Evolutionary conservation across 1,284 basidiomycete genomes (phyloP).

Genomic region (Caloboletus firmus): DNA sequence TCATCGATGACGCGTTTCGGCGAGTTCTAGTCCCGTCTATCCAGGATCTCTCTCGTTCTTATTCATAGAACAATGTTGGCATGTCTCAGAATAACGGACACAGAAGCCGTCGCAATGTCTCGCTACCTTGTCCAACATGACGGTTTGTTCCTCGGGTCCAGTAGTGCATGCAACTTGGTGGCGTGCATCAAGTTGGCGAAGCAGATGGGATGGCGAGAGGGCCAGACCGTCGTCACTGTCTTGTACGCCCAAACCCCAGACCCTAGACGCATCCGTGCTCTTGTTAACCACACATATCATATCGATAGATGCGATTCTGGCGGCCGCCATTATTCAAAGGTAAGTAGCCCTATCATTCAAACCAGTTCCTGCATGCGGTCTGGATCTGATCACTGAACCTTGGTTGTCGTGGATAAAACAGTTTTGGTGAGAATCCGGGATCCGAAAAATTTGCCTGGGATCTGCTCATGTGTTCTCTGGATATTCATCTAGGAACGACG

Average conservation of each 20-base stretch:
- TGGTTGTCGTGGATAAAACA: slow-evolving; percentile 9
- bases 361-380: too few relatives aligned
- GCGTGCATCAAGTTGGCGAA: slow-evolving; percentile 81
- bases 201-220: slow-evolving; percentile 64
- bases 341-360: slow-evolving; percentile 32
- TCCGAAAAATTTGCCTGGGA: neutral
- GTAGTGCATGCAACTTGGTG: slow-evolving; percentile 93
- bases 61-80: neutral
- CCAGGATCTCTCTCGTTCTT: neutral
- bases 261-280: neutral
- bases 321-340: slow-evolving; percentile 85
- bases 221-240: slow-evolving; percentile 78
- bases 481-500: slow-evolving; percentile 56
- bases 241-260: slow-evolving; percentile 63
- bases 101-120: slow-evolving; percentile 90
- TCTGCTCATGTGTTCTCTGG: neutral
- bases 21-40: slow-evolving; percentile 27
- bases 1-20: slow-evolving; percentile 89
- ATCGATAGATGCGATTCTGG: slow-evolving; percentile 79
- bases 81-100: slow-evolving; percentile 74
- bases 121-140: slow-evolving; percentile 86
- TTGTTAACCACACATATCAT: neutral
- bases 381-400: neutral
- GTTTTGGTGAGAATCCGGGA: slow-evolving; percentile 43
- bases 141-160: slow-evolving; percentile 94